Evolutionary conservation across 2,329 filamentous ascomycete species (phyloP).

Genomic region (Fusarium sterilihyphosum): DNA sequence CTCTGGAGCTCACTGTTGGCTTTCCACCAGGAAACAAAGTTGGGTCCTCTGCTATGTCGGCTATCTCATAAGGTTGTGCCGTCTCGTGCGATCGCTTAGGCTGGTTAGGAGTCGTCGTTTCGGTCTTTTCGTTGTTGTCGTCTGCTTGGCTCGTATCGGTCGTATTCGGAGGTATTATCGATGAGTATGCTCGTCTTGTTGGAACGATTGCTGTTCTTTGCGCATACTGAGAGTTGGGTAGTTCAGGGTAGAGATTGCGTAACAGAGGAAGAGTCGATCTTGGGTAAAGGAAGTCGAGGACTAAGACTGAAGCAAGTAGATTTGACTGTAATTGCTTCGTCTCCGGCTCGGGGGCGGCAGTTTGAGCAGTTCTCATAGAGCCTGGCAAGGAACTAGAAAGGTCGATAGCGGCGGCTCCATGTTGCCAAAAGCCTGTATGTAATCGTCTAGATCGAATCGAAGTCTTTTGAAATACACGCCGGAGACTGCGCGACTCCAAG

Average conservation of each 20-base stretch:
- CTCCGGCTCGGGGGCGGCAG: constrained; percentile 36
- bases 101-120: background rate
- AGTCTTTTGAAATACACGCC: constrained; percentile 58
- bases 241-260: constrained; percentile 50
- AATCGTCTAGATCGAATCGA: constrained; percentile 56
- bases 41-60: background rate
- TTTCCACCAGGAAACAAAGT: background rate
- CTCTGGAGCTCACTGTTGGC: background rate
- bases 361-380: constrained; percentile 42
- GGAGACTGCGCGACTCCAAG: constrained; percentile 66
- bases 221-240: constrained; percentile 39
- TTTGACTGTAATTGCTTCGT: constrained; percentile 40
- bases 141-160: background rate
- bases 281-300: constrained; percentile 68
- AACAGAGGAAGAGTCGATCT: constrained; percentile 55
- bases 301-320: constrained; percentile 58
- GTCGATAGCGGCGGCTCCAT: constrained; percentile 62
- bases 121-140: background rate
- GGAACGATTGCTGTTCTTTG: constrained; percentile 10
- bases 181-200: constrained; percentile 44
- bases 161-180: constrained; percentile 23
- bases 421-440: constrained; percentile 63
- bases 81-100: background rate
- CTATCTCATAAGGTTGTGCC: background rate
- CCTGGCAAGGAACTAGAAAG: constrained; percentile 55